These are phyloP conservation scores for Macrophomina tecta DNA, from an alignment of 2,329 filamentous ascomycete genomes.

Conservation along the genomic window DNA sequence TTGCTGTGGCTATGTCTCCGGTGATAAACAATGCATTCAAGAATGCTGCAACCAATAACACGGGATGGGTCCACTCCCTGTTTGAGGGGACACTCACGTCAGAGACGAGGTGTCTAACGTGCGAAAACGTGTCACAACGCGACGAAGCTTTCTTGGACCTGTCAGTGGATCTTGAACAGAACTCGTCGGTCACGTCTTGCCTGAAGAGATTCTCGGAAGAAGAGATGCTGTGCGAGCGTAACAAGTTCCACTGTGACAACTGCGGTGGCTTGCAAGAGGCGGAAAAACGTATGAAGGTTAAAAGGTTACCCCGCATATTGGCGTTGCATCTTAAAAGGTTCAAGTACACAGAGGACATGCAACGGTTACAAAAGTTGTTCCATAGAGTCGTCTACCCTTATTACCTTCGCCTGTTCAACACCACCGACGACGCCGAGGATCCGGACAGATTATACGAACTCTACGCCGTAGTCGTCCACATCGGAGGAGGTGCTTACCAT, in stretches of 20 bases:
- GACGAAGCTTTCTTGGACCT: conserved; percentile 96
- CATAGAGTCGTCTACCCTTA: conserved; percentile 97
- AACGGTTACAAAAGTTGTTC: conserved; percentile 92
- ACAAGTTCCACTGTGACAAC: conserved; percentile 98
- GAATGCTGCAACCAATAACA: conserved; percentile 37
- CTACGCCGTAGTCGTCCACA: conserved; percentile 96
- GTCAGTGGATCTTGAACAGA: conserved; percentile 93
- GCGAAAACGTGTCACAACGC: conserved; percentile 91
- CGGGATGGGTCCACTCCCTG: conserved; percentile 91
- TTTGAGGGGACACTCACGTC: conserved; percentile 95
- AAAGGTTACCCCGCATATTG: conserved; percentile 87
- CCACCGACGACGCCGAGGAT: conserved; percentile 92
- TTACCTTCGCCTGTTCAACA: conserved; percentile 95
- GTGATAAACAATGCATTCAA: conserved; percentile 19
- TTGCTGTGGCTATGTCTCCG: conserved; percentile 32
- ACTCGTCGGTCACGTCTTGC: conserved; percentile 95
- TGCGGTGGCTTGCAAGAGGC: conserved; percentile 96
- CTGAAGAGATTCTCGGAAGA: conserved; percentile 95
- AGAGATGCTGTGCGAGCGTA: conserved; percentile 97
- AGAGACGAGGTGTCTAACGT: conserved; percentile 94
- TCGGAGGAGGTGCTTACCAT: conserved; percentile 94
- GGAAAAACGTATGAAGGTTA: conserved; percentile 99
- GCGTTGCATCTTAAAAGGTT: conserved; percentile 95
- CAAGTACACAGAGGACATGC: conserved; percentile 97
- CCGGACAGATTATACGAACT: conserved; percentile 94